A percentile compares a stretch with the other conserved stretches of the same genome.
These are phyloP conservation scores for Pholiota microspora DNA, from an alignment of 768 basidiomycete species.

Conservation along the genomic window DNA sequence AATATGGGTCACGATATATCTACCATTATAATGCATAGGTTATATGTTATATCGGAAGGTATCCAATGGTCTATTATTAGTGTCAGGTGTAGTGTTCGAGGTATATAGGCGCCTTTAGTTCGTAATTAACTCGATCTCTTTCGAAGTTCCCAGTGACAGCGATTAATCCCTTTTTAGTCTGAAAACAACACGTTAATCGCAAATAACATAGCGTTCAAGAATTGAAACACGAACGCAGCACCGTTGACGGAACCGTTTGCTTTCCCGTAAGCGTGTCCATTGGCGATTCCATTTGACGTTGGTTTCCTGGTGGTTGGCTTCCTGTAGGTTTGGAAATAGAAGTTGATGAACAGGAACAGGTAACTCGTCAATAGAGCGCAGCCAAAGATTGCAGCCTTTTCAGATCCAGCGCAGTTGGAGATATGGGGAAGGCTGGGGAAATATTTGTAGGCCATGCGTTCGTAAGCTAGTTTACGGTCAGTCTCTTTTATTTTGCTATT, in stretches of 20 bases:
- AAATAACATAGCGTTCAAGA: background rate
- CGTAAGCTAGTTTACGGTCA: constrained; percentile 53
- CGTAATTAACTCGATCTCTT: constrained; percentile 26
- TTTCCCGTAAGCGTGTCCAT: constrained; percentile 30
- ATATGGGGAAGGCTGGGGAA: constrained; percentile 65
- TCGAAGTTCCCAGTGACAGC: background rate
- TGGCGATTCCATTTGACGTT: constrained; percentile 41
- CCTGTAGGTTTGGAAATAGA: constrained; percentile 85
- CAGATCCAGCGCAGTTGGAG: constrained; percentile 86
- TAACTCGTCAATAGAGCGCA: constrained; percentile 88
- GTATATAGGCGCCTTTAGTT: constrained; percentile 35
- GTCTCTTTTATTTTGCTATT: background rate
- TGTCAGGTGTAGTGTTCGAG: constrained; percentile 32
- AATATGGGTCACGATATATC: background rate
- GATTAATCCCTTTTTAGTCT: constrained; percentile 32
- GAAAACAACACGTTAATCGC: background rate
- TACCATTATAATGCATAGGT: background rate
- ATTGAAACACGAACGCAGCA: constrained; percentile 9
- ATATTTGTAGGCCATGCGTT: constrained; percentile 71
- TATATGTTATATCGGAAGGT: background rate
- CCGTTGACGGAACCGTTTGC: constrained; percentile 20
- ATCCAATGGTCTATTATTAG: constrained; percentile 26
- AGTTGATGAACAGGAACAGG: constrained; percentile 93
- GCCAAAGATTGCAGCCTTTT: constrained; percentile 85
- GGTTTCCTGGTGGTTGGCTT: constrained; percentile 53